A percentile compares a stretch with the other conserved stretches of the same genome.
Evolutionary conservation across 2,329 filamentous ascomycete genomes (phyloP).

Genomic region (Penicillium freii): DNA sequence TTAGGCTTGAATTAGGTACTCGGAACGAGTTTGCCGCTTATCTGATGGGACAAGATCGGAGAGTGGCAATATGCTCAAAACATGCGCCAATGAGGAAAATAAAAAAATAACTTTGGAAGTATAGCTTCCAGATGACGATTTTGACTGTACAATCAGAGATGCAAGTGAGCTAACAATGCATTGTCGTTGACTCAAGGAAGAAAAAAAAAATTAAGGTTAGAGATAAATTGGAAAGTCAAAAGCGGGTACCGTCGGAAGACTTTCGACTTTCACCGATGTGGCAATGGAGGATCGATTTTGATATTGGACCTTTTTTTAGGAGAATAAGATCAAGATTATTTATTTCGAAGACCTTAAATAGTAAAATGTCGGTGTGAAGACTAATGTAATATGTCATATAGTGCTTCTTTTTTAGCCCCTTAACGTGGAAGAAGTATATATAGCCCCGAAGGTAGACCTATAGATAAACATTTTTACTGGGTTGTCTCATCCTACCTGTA

Average conservation of each 20-base stretch:
- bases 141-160: background rate
- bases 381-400: background rate
- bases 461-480: background rate
- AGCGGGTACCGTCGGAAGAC: constrained; percentile 27
- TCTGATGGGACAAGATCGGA: background rate
- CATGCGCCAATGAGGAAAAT: background rate
- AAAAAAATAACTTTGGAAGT: background rate
- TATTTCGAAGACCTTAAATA: background rate
- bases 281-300: constrained; percentile 4
- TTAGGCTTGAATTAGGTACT: background rate
- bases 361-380: background rate
- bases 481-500: background rate
- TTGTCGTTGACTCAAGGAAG: background rate
- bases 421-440: background rate
- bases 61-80: background rate
- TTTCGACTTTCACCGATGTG: constrained; percentile 13
- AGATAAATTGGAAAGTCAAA: constrained; percentile 19
- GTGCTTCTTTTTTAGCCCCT: background rate
- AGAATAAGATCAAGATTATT: background rate
- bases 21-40: constrained; percentile 2
- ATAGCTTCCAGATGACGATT: background rate
- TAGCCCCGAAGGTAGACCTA: background rate
- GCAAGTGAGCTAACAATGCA: constrained; percentile 1
- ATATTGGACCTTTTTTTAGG: background rate
- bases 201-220: constrained; percentile 23